A percentile compares a stretch with the other conserved stretches of the same genome.
phyloP scores from a whole-genome alignment of 1,139 yeast species.

The Sugiyamaella japonica region DNA sequence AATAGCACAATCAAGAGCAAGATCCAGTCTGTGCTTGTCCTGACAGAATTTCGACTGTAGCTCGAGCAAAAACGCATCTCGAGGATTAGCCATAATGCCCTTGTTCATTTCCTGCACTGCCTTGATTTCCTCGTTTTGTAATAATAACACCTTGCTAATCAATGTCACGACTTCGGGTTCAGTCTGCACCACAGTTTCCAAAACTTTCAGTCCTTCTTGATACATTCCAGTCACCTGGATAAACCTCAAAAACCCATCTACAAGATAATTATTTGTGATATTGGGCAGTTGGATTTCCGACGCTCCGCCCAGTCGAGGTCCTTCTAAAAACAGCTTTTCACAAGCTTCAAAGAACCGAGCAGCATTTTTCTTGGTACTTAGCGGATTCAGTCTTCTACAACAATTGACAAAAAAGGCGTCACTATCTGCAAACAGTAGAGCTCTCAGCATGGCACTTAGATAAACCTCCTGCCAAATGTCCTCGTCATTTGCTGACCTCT shows the following conservation, averaged over 20 bases:
- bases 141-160: constrained; percentile 59
- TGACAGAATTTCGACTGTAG: constrained; percentile 74
- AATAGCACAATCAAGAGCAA: constrained; percentile 72
- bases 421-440: constrained; percentile 69
- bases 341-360: constrained; percentile 59
- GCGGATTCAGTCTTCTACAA: constrained; percentile 66
- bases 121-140: constrained; percentile 71
- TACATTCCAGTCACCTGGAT: constrained; percentile 65
- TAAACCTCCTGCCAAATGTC: constrained; percentile 75
- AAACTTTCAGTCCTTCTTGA: constrained; percentile 56
- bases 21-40: constrained; percentile 60
- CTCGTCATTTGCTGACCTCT: constrained; percentile 36
- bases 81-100: constrained; percentile 56
- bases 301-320: constrained; percentile 62
- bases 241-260: constrained; percentile 69
- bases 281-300: constrained; percentile 69
- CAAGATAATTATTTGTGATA: constrained; percentile 66
- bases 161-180: constrained; percentile 57
- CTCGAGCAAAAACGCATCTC: constrained; percentile 59
- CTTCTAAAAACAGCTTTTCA: constrained; percentile 64
- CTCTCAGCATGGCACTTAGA: constrained; percentile 70
- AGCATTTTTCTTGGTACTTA: constrained; percentile 42
- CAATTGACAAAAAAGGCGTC: constrained; percentile 60
- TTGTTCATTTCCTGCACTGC: constrained; percentile 70
- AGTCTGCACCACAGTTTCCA: constrained; percentile 47